phyloP scores from a whole-genome alignment of 306 rosid species.

The Begonia loranthoides region DNA sequence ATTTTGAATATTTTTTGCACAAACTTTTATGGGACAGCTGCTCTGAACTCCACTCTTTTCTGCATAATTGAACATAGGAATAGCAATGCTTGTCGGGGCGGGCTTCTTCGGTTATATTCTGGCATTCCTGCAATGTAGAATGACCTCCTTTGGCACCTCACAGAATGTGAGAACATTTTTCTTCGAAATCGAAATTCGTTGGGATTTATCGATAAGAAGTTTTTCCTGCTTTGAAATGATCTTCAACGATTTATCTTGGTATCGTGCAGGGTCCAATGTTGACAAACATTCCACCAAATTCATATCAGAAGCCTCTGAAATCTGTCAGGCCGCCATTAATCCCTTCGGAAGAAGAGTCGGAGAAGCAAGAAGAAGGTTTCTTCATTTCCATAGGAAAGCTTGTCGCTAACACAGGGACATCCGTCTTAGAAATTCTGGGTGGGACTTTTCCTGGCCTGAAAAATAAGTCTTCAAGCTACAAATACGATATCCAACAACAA shows the following conservation, averaged over 20 bases:
- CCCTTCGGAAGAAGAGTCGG: slow-evolving; percentile 55
- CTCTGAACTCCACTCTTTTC: slow-evolving; percentile 11
- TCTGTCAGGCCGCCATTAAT: slow-evolving; percentile 69
- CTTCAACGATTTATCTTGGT: not conserved
- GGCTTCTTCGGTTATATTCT: slow-evolving; percentile 89
- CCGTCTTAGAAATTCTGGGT: slow-evolving; percentile 53
- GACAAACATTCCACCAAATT: slow-evolving; percentile 24
- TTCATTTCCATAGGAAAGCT: slow-evolving; percentile 70
- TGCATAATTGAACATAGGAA: slow-evolving; percentile 29
- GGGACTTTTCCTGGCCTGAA: slow-evolving; percentile 53
- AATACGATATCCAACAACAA: slow-evolving; percentile 26
- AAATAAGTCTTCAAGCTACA: slow-evolving; percentile 26
- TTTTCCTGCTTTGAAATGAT: not conserved
- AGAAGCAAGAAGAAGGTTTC: slow-evolving; percentile 76
- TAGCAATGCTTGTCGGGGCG: slow-evolving; percentile 66
- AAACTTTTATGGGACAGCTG: slow-evolving; percentile 2
- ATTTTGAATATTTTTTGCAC: slow-evolving; percentile 2
- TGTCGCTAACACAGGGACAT: slow-evolving; percentile 34
- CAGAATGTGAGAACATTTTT: slow-evolving; percentile 44
- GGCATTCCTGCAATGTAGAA: slow-evolving; percentile 73
- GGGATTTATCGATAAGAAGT: not conserved
- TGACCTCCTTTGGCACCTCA: slow-evolving; percentile 50
- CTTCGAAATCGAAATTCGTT: not conserved
- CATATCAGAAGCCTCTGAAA: slow-evolving; percentile 54
- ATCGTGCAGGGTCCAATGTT: slow-evolving; percentile 27